A percentile compares a stretch with the other conserved stretches of the same genome.
These are phyloP conservation scores for Stachybotrys elegans DNA, from an alignment of 2,329 filamentous ascomycete species.

Conservation along the genomic window DNA sequence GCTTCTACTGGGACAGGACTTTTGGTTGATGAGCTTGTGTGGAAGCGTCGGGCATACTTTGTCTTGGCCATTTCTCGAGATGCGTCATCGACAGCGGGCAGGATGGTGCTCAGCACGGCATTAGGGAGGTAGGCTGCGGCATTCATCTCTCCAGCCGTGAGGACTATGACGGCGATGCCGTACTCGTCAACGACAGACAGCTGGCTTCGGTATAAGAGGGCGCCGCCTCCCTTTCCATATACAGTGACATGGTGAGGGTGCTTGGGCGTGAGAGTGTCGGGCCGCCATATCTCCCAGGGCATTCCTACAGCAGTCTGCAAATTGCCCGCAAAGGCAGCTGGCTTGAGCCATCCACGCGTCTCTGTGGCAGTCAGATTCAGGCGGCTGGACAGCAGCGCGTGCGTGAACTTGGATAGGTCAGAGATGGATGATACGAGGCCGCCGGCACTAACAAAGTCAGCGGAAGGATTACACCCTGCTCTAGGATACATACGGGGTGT, in stretches of 20 bases:
- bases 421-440: conserved; percentile 28
- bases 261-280: conserved; percentile 15
- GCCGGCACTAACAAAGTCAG: too few relatives aligned
- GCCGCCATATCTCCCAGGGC: conserved; percentile 32
- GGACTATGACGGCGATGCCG: conserved; percentile 22
- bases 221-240: conserved; percentile 28
- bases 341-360: conserved; percentile 29
- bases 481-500: conserved; percentile 23
- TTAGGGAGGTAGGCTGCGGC: conserved; percentile 21
- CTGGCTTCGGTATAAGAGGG: conserved; percentile 28
- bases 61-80: conserved; percentile 18
- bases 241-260: conserved; percentile 26
- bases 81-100: conserved; percentile 21
- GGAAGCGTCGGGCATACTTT: conserved; percentile 13
- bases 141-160: conserved; percentile 24
- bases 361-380: conserved; percentile 17
- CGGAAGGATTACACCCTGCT: too few relatives aligned
- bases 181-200: conserved; percentile 29
- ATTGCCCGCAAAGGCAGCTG: conserved; percentile 22
- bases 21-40: conserved; percentile 1
- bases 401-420: conserved; percentile 23
- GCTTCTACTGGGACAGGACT: conserved; percentile 8
- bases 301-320: conserved; percentile 24
- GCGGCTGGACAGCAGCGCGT: conserved; percentile 21
- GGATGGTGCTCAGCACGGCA: conserved; percentile 19